Conservation (phyloP, 1,139 yeast genomes). For the Sugiyamaella grinbergsii region DNA sequence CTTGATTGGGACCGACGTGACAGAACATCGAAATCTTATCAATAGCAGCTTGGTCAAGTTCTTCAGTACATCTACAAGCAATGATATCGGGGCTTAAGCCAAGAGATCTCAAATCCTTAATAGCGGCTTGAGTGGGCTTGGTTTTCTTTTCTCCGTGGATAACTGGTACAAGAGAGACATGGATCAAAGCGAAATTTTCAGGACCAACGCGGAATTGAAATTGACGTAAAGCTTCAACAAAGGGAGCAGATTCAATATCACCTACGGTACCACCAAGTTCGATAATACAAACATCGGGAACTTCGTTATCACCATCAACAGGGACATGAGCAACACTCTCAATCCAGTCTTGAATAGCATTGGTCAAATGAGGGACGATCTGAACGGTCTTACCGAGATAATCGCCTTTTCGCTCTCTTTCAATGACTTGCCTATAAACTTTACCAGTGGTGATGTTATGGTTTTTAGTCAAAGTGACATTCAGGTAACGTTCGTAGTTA, state of each 20-base stretch:
- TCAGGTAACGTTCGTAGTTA: conserved; percentile 94
- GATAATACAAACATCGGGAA: conserved; percentile 89
- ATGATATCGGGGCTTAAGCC: conserved; percentile 96
- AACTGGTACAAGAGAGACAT: conserved; percentile 95
- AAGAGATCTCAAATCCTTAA: conserved; percentile 90
- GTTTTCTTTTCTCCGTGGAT: conserved; percentile 99
- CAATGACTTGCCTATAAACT: conserved; percentile 90
- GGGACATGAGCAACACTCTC: conserved; percentile 90
- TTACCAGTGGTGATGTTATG: conserved; percentile 99
- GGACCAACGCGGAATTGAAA: conserved; percentile 95
- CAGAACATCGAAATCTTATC: conserved; percentile 98
- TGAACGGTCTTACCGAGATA: conserved; percentile 99
- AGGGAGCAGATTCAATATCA: conserved; percentile 98
- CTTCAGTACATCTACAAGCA: conserved; percentile 94
- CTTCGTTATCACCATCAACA: conserved; percentile 86
- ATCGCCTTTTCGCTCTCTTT: conserved; percentile 94
- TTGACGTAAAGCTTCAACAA: conserved; percentile 97
- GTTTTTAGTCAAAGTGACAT: conserved; percentile 86
- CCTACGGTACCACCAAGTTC: conserved; percentile 99
- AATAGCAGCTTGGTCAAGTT: conserved; percentile 77
- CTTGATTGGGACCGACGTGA: conserved; percentile 97
- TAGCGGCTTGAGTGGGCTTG: conserved; percentile 98
- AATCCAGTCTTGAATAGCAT: conserved; percentile 98
- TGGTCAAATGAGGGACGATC: conserved; percentile 96
- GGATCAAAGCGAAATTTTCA: conserved; percentile 93